Evolutionary conservation across 2,329 filamentous ascomycete genomes (phyloP).

Genomic region (Madurella mycetomatis): DNA sequence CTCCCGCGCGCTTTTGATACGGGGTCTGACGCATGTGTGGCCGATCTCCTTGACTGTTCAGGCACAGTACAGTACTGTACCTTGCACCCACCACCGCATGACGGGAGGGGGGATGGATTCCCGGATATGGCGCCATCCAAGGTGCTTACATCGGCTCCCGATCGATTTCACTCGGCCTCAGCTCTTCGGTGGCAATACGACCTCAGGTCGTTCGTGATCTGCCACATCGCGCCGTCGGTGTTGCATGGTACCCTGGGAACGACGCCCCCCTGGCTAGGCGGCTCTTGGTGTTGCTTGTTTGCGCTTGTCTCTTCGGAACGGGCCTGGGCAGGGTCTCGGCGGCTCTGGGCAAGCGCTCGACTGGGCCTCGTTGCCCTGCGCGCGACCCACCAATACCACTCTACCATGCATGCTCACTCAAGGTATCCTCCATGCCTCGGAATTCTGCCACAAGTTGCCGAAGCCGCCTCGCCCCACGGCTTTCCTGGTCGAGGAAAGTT

Average conservation of each 20-base stretch:
- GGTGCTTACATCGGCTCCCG: constrained; percentile 1
- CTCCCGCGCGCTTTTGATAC: too few species aligned
- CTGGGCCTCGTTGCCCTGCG: constrained; percentile 7
- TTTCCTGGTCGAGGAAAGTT: constrained; percentile 23
- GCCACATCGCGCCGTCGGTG: constrained; percentile 1
- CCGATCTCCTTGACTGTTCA: background rate
- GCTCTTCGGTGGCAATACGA: constrained; percentile 15
- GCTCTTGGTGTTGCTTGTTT: background rate
- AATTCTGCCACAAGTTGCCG: constrained; percentile 13
- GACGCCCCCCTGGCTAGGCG: background rate
- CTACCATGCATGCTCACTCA: constrained; percentile 1
- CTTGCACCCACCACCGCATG: too few species aligned
- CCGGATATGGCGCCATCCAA: constrained; percentile 10
- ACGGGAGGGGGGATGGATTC: background rate
- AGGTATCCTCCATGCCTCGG: background rate
- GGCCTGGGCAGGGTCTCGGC: constrained; percentile 9
- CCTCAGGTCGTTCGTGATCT: constrained; percentile 5
- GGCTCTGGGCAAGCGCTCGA: constrained; percentile 10
- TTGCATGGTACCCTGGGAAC: constrained; percentile 2
- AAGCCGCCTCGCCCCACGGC: constrained; percentile 11
- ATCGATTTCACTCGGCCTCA: constrained; percentile 5
- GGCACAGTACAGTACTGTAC: background rate
- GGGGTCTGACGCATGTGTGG: background rate
- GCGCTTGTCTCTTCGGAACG: constrained; percentile 6
- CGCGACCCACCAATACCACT: constrained; percentile 8